Evolutionary conservation across 2,329 filamentous ascomycete genomes (phyloP).

Genomic region (Pseudopyricularia javanii): DNA sequence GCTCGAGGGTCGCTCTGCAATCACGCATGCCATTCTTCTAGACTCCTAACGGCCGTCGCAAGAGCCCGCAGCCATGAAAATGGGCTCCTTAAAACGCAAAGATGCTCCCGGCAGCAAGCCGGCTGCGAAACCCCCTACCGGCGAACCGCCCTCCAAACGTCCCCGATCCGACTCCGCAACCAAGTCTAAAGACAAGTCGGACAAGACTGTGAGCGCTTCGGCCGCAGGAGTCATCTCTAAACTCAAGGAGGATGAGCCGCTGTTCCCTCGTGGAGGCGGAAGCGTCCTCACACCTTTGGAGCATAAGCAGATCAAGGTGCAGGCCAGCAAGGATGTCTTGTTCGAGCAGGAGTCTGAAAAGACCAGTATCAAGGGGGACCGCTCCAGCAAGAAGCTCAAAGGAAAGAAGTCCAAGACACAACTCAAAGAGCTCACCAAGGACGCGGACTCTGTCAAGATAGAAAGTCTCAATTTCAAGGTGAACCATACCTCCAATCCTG

Average conservation of each 20-base stretch:
- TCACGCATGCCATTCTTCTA: conserved; percentile 3
- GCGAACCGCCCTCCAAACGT: conserved; percentile 35
- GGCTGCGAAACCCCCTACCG: conserved; percentile 31
- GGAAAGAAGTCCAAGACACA: conserved; percentile 37
- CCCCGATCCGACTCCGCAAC: conserved; percentile 23
- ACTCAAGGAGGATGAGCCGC: conserved; percentile 66
- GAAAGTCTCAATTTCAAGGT: conserved; percentile 87
- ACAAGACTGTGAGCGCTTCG: conserved; percentile 12
- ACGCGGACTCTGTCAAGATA: conserved; percentile 53
- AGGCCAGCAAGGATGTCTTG: conserved; percentile 83
- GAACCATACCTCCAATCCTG: conserved; percentile 13
- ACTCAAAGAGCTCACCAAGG: conserved; percentile 36
- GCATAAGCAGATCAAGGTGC: conserved; percentile 89
- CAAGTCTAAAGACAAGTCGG: conserved; percentile 18
- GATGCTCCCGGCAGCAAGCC: conserved; percentile 39
- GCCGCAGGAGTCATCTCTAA: conserved; percentile 26
- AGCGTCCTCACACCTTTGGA: conserved; percentile 86
- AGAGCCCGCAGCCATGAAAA: conserved; percentile 17
- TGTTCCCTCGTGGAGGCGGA: conserved; percentile 86
- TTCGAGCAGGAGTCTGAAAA: conserved; percentile 65
- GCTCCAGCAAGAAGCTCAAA: conserved; percentile 40
- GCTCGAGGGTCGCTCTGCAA: background rate
- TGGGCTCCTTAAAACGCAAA: conserved; percentile 47
- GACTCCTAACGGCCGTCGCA: background rate
- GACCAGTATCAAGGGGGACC: conserved; percentile 28